Percentiles rank a stretch among this genome's conserved stretches.
phyloP scores from a whole-genome alignment of 805 yeast species.

The Starmerella vitae region DNA sequence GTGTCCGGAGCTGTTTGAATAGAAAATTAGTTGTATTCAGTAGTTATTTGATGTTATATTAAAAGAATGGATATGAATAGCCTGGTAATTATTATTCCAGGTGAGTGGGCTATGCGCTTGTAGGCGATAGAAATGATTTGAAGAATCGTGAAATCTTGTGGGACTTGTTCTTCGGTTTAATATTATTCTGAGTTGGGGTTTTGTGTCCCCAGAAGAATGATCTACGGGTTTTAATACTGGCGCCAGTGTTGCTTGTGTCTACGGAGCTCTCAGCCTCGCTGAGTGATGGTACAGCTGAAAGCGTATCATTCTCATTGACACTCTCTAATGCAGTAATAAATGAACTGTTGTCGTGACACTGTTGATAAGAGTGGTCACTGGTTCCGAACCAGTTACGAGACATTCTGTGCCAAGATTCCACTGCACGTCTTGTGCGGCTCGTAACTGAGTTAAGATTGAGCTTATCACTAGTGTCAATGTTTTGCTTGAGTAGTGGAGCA shows the following conservation, averaged over 20 bases:
- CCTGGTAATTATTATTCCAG: no score
- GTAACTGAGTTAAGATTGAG: no score
- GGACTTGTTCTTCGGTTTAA: not conserved
- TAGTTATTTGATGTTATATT: no score
- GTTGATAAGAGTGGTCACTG: not conserved
- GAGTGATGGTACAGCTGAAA: not conserved
- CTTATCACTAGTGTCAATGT: no score
- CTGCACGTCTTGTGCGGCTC: not conserved
- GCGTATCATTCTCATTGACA: not conserved
- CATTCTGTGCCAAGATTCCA: not conserved
- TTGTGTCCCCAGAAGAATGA: not conserved
- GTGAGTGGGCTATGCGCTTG: no score
- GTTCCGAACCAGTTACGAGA: conserved; percentile 2
- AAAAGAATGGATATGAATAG: no score
- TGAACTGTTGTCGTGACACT: not conserved
- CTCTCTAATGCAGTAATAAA: not conserved
- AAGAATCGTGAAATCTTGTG: not conserved
- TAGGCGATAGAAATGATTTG: not conserved
- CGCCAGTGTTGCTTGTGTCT: not conserved
- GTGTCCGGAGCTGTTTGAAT: conserved; percentile 38
- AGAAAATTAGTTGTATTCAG: no score
- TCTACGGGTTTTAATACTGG: not conserved
- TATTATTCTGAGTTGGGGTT: not conserved
- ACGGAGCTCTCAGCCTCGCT: not conserved
- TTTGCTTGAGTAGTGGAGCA: no score